phyloP scores from a whole-genome alignment of 257 asterid species.

The Datura wrightii region DNA sequence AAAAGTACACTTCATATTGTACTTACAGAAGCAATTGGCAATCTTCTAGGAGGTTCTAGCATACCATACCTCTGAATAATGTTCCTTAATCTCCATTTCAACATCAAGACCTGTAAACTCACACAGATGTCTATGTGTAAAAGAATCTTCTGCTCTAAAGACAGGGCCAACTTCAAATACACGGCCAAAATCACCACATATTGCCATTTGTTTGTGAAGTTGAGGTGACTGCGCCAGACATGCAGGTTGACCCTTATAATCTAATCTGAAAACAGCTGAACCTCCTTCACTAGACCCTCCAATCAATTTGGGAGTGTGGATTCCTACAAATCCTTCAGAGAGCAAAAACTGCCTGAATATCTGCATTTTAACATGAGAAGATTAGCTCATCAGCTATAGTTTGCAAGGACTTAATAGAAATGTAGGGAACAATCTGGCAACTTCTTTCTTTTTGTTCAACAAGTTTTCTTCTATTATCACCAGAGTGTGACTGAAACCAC shows the following conservation, averaged over 20 bases:
- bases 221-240: slow-evolving; percentile 97
- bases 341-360: slow-evolving; percentile 66
- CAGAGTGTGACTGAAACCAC: slow-evolving; percentile 13
- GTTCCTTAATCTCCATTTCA: slow-evolving; percentile 94
- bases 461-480: neutral
- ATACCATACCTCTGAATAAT: slow-evolving; percentile 76
- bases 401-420: neutral
- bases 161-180: slow-evolving; percentile 93
- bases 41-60: neutral
- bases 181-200: slow-evolving; percentile 83
- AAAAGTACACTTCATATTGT: neutral
- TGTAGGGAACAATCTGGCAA: slow-evolving; percentile 16
- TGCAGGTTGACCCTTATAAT: slow-evolving; percentile 86
- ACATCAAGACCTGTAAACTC: slow-evolving; percentile 94
- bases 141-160: slow-evolving; percentile 90
- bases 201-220: slow-evolving; percentile 90
- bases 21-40: neutral
- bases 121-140: slow-evolving; percentile 92
- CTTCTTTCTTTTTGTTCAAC: neutral
- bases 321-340: slow-evolving; percentile 67
- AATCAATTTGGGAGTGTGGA: slow-evolving; percentile 84
- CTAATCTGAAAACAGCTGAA: slow-evolving; percentile 81
- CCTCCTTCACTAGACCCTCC: slow-evolving; percentile 98
- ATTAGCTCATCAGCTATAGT: neutral
- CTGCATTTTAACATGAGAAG: slow-evolving; percentile 41